phyloP scores from a whole-genome alignment of 2,329 filamentous ascomycete genomes.

The Beauveria asiatica region DNA sequence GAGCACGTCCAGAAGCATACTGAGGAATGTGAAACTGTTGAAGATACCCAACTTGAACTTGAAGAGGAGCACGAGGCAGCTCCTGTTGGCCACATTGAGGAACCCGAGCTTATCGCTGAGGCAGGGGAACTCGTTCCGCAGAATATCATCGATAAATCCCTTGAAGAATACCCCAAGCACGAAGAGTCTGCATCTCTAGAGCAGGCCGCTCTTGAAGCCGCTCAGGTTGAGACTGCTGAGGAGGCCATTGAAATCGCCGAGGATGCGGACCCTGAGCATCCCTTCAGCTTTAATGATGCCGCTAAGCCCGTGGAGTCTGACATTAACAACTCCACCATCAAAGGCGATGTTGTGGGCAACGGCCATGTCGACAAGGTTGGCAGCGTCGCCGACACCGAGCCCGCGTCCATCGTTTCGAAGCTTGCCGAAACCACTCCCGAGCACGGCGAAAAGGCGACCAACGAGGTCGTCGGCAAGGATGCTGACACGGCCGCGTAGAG shows the following conservation, averaged over 20 bases:
- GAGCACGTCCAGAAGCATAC: constrained; percentile 12
- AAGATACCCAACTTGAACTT: constrained; percentile 8
- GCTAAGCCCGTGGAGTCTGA: constrained; percentile 3
- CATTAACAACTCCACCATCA: neutral
- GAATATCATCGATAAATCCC: neutral
- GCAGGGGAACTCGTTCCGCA: constrained; percentile 3
- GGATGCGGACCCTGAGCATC: constrained; percentile 2
- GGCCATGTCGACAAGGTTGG: neutral
- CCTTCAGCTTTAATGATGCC: neutral
- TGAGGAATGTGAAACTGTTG: constrained; percentile 13
- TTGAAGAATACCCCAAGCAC: neutral
- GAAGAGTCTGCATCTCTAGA: neutral
- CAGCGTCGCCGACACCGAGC: neutral
- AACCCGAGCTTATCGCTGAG: neutral
- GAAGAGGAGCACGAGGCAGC: constrained; percentile 8
- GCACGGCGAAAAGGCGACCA: neutral
- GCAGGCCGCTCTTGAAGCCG: constrained; percentile 12
- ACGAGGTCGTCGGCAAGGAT: neutral
- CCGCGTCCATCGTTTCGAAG: neutral
- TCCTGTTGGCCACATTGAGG: constrained; percentile 1
- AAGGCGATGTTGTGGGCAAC: neutral
- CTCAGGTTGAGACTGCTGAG: constrained; percentile 12
- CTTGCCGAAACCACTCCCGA: neutral
- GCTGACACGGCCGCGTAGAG: constrained; percentile 1
- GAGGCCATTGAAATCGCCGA: constrained; percentile 10